These are phyloP conservation scores for Musa balbisiana DNA, from an alignment of 202 grass and related monocot genomes.

Conservation along the genomic window DNA sequence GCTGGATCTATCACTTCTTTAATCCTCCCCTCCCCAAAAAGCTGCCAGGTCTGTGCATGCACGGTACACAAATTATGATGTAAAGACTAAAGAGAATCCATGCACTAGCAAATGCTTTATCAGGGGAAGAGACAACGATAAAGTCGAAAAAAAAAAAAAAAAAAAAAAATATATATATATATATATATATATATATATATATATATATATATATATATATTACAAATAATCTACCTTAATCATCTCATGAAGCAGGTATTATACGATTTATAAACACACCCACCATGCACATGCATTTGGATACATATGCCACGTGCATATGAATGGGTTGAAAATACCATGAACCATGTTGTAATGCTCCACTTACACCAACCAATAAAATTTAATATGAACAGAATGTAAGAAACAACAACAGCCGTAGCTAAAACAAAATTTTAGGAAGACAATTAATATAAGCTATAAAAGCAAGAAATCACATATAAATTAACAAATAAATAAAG, in stretches of 20 bases:
- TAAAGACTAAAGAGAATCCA: neutral
- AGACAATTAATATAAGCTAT: neutral
- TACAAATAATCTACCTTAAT: too few species aligned
- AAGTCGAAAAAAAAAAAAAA: too few species aligned
- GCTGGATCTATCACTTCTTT: constrained; percentile 42
- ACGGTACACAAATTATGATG: neutral
- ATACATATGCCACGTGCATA: neutral
- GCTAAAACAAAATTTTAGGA: neutral
- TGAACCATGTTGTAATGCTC: too few species aligned
- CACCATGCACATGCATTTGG: neutral
- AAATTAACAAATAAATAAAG: neutral
- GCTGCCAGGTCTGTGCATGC: constrained; percentile 44
- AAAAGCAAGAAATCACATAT: neutral
- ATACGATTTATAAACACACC: neutral
- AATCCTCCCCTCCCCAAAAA: constrained; percentile 36
- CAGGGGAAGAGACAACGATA: neutral
- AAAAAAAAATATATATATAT: too few species aligned
- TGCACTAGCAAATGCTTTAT: neutral
- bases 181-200: too few species aligned
- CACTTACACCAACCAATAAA: too few species aligned
- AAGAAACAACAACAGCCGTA: neutral
- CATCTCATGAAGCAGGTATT: too few species aligned
- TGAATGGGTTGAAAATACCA: neutral
- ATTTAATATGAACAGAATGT: too few species aligned
- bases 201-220: too few species aligned